Base-by-base conservation (phyloP, 2,329 filamentous ascomycete species). In the Colletotrichum sp. region DNA sequence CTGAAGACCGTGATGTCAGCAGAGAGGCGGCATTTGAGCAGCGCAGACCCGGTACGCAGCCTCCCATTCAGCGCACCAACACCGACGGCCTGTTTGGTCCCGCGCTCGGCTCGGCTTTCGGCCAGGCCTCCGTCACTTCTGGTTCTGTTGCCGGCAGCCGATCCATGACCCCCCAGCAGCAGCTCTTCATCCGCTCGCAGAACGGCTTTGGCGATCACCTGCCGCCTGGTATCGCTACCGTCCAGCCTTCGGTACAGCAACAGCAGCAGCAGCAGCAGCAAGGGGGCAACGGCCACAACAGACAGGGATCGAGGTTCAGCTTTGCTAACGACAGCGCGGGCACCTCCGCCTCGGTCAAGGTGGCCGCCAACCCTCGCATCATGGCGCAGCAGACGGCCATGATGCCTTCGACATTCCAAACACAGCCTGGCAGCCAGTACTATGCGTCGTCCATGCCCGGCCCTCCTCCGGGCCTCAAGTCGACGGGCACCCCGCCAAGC, bases 381-480 rank as follows among this genome's bases (percentile, higher is more conserved):
- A 94, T 96, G 93, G 95, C 92, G 72, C 95, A 96, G 84, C 95
- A 96, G 86, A 92, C 93, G 68, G 93, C 94, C n/a, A 97, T 96
- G 93, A 95, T 96, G 93, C 94, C 93, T 64, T 90, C 89, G 63
- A 84, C 89, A 13, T 90, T 91, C 81, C 92, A 93, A 79, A 86
- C 88, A 55, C 90, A 92, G 80, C 84, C 92, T 84, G 84, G 89
- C 78, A 92, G 90, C 78, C 94, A 95, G 78, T 97, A 95, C 83
- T 98, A 97, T 84, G 92, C 93, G 64, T 93, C 92, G 70, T 95
- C 95, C 12, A 95, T 98, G 81, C 95, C 98, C 81, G 96, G 96
- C 5, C 97, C 98, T 32, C 97, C 97, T 75, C 98, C 97, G 1
- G 97, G 97, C 12, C 89, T 99, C 32, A 99, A 99, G 87, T 98